These are phyloP conservation scores for Calonectria pauciramosa DNA, from an alignment of 2,329 filamentous ascomycete genomes.

Conservation along the genomic window DNA sequence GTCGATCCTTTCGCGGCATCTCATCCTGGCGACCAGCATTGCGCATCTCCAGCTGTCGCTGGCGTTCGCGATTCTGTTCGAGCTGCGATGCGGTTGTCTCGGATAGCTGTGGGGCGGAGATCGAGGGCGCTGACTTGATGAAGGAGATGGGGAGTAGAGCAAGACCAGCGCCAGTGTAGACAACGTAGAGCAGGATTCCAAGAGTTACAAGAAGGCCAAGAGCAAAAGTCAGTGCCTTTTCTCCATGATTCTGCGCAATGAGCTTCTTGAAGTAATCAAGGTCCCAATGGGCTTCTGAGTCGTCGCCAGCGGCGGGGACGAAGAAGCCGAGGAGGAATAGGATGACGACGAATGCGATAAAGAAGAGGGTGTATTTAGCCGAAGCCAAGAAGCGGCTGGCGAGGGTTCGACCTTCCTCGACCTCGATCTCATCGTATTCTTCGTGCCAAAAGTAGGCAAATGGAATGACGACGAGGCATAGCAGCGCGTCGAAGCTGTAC, in stretches of 20 bases:
- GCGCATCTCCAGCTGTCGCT: slow-evolving; percentile 90
- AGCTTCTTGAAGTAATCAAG: slow-evolving; percentile 93
- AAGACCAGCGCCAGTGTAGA: slow-evolving; percentile 91
- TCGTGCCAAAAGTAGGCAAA: slow-evolving; percentile 99
- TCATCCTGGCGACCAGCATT: slow-evolving; percentile 81
- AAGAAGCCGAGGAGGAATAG: slow-evolving; percentile 96
- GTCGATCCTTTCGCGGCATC: slow-evolving; percentile 86
- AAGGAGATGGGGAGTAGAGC: slow-evolving; percentile 90
- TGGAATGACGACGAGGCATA: slow-evolving; percentile 91
- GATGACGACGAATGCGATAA: slow-evolving; percentile 83
- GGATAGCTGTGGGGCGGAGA: slow-evolving; percentile 84
- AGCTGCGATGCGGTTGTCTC: slow-evolving; percentile 85
- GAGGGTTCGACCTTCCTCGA: slow-evolving; percentile 82
- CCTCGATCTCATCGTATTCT: slow-evolving; percentile 93
- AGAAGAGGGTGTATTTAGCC: slow-evolving; percentile 90
- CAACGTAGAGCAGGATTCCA: slow-evolving; percentile 85
- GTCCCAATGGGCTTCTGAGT: slow-evolving; percentile 77
- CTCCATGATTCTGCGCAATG: slow-evolving; percentile 83
- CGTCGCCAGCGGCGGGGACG: slow-evolving; percentile 81
- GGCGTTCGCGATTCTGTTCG: slow-evolving; percentile 89
- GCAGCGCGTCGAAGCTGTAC: slow-evolving; percentile 90
- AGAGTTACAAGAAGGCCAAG: slow-evolving; percentile 90
- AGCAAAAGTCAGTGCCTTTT: slow-evolving; percentile 91
- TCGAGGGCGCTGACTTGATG: slow-evolving; percentile 90
- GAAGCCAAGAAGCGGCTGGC: slow-evolving; percentile 83